phyloP scores from a whole-genome alignment of 2,329 filamentous ascomycete genomes.

The Golovinomyces cichoracearum region DNA sequence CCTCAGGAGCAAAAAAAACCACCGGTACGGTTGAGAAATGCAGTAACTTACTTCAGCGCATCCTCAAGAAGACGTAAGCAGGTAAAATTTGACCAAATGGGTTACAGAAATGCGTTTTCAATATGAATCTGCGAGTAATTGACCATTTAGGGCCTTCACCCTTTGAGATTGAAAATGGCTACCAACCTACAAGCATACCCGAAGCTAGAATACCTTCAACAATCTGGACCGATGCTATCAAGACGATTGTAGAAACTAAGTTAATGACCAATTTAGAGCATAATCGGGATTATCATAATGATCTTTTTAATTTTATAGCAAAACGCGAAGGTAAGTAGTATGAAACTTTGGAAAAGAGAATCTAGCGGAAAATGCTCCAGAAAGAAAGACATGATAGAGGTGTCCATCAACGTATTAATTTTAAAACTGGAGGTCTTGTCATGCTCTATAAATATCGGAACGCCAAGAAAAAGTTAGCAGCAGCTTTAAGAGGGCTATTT shows the following conservation, averaged over 20 bases:
- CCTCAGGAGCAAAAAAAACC: background rate
- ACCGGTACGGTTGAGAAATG: conserved; percentile 1
- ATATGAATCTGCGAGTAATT: background rate
- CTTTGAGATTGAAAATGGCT: background rate
- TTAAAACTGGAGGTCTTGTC: background rate
- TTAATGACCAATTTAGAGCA: background rate
- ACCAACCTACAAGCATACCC: background rate
- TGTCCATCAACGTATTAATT: background rate
- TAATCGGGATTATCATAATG: background rate
- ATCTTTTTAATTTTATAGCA: background rate
- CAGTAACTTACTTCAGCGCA: background rate
- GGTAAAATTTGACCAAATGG: background rate
- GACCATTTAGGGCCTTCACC: background rate
- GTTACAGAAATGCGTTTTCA: background rate
- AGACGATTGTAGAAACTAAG: background rate
- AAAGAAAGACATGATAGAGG: conserved; percentile 1
- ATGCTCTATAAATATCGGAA: background rate
- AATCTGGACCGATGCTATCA: background rate
- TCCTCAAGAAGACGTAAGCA: background rate
- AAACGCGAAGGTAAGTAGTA: background rate
- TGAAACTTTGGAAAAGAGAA: background rate
- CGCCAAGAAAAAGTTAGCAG: background rate
- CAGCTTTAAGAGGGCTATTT: conserved; percentile 1
- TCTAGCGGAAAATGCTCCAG: background rate
- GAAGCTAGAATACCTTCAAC: background rate